phyloP scores from a whole-genome alignment of 2,329 filamentous ascomycete genomes.

The Cladophialophora chaetospira region DNA sequence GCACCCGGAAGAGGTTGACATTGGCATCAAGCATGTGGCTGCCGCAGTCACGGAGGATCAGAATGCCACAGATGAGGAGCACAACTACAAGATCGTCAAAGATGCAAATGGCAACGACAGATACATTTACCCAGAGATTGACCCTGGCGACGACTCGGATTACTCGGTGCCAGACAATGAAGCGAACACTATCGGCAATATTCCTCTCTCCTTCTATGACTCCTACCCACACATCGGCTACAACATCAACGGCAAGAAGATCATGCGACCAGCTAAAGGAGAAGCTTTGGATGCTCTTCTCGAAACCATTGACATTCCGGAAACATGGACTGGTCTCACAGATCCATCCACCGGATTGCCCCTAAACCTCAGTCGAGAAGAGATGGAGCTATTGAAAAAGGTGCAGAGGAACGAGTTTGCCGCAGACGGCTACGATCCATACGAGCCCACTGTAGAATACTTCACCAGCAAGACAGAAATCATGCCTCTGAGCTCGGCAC shows the following conservation, averaged over 20 bases:
- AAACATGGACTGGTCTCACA: slow-evolving; percentile 95
- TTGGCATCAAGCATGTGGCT: slow-evolving; percentile 44
- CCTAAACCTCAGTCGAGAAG: slow-evolving; percentile 80
- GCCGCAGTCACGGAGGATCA: slow-evolving; percentile 44
- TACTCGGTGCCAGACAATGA: slow-evolving; percentile 80
- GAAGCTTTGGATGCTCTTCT: slow-evolving; percentile 90
- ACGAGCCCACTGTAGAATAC: slow-evolving; percentile 91
- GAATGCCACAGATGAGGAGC: slow-evolving; percentile 49
- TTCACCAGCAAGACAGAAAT: slow-evolving; percentile 88
- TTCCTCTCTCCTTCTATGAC: slow-evolving; percentile 93
- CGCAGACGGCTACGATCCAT: slow-evolving; percentile 87
- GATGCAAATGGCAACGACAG: slow-evolving; percentile 90
- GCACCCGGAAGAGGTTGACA: slow-evolving; percentile 48
- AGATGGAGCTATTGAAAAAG: slow-evolving; percentile 83
- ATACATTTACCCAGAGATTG: slow-evolving; percentile 91
- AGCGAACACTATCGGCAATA: slow-evolving; percentile 91
- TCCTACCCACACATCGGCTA: slow-evolving; percentile 98
- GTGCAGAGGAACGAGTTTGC: slow-evolving; percentile 87
- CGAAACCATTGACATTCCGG: slow-evolving; percentile 93
- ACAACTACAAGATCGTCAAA: slow-evolving; percentile 64
- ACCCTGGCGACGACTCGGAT: slow-evolving; percentile 94
- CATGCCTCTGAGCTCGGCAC: slow-evolving; percentile 92
- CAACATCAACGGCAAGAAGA: slow-evolving; percentile 97
- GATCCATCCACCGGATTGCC: slow-evolving; percentile 94
- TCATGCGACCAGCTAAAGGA: slow-evolving; percentile 91